Percentiles rank a stretch among this genome's conserved stretches.
phyloP scores from a whole-genome alignment of 225 moss, liverwort and hornwort species.

The Bryoerythrophyllum caledonicum region DNA sequence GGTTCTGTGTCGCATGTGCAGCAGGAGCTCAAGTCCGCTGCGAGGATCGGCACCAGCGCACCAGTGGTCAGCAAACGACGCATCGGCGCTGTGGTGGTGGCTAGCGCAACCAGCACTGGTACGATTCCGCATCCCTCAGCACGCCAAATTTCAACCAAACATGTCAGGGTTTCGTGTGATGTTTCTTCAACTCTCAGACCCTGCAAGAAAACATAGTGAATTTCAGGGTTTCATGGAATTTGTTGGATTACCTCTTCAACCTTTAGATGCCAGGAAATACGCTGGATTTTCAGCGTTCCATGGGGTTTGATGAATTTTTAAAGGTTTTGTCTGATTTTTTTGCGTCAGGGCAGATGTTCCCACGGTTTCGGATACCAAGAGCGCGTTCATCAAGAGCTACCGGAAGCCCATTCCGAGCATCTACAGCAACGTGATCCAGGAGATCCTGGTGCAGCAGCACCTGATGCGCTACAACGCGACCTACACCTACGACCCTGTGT shows the following conservation, averaged over 20 bases:
- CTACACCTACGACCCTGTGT: conserved; percentile 84
- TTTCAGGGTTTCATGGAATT: too few relatives aligned
- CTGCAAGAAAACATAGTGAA: too few relatives aligned
- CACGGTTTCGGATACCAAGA: conserved; percentile 84
- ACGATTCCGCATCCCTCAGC: conserved; percentile 12
- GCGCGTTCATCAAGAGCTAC: conserved; percentile 61
- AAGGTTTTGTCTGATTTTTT: background rate
- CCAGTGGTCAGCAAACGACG: conserved; percentile 17
- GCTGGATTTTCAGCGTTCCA: too few relatives aligned
- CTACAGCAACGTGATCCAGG: conserved; percentile 93
- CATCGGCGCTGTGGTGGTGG: conserved; percentile 25
- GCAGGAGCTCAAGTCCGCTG: conserved; percentile 37
- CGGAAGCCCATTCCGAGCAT: conserved; percentile 93
- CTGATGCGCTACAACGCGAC: conserved; percentile 95
- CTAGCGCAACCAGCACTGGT: conserved; percentile 38
- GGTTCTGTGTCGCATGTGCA: conserved; percentile 29
- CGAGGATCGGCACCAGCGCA: background rate
- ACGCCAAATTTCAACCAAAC: too few relatives aligned
- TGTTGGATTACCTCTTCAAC: too few relatives aligned
- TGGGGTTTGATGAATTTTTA: too few relatives aligned
- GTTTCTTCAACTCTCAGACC: too few relatives aligned
- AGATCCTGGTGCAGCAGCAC: conserved; percentile 94
- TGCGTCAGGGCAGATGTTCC: conserved; percentile 65
- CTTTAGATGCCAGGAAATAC: too few relatives aligned
- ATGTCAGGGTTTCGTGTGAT: too few relatives aligned